Evolutionary conservation across 306 rosid species (phyloP).

Genomic region (Fragaria nilgerrensis): DNA sequence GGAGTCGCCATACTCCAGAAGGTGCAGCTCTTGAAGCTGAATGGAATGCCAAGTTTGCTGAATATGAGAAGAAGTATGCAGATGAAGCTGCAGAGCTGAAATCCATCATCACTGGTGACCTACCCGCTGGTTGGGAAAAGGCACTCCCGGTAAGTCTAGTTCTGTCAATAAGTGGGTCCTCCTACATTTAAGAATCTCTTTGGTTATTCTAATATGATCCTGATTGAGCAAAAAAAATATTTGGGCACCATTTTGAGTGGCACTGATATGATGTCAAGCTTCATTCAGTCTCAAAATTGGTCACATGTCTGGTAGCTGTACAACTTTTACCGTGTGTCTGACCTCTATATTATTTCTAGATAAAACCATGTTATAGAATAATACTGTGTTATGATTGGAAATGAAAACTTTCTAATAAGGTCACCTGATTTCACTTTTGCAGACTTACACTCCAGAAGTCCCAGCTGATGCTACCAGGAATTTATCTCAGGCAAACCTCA

Average conservation of each 20-base stretch:
- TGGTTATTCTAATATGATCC: background rate
- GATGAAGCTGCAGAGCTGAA: slow-evolving; percentile 85
- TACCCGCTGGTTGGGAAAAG: slow-evolving; percentile 94
- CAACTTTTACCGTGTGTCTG: background rate
- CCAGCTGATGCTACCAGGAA: slow-evolving; percentile 95
- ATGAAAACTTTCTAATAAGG: slow-evolving; percentile 12
- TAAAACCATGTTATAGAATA: background rate
- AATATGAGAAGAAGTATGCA: slow-evolving; percentile 80
- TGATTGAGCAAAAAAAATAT: background rate
- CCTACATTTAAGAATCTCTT: background rate
- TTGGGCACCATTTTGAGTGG: background rate
- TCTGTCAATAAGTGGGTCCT: background rate
- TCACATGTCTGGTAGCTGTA: background rate
- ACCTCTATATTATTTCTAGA: background rate
- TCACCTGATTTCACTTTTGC: slow-evolving; percentile 36
- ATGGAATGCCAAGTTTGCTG: slow-evolving; percentile 91
- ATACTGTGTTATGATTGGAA: background rate
- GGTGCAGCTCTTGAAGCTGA: slow-evolving; percentile 84
- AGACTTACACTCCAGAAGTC: slow-evolving; percentile 92
- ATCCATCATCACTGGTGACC: slow-evolving; percentile 62
- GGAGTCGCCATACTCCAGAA: slow-evolving; percentile 82
- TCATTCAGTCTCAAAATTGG: background rate
- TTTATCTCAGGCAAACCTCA: slow-evolving; percentile 82
- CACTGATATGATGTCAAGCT: background rate
- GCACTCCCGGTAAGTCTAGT: slow-evolving; percentile 83